A percentile compares a stretch with the other conserved stretches of the same genome.
Evolutionary conservation across 2,329 filamentous ascomycete species (phyloP).

Genomic region (Cercospora nicotianae): DNA sequence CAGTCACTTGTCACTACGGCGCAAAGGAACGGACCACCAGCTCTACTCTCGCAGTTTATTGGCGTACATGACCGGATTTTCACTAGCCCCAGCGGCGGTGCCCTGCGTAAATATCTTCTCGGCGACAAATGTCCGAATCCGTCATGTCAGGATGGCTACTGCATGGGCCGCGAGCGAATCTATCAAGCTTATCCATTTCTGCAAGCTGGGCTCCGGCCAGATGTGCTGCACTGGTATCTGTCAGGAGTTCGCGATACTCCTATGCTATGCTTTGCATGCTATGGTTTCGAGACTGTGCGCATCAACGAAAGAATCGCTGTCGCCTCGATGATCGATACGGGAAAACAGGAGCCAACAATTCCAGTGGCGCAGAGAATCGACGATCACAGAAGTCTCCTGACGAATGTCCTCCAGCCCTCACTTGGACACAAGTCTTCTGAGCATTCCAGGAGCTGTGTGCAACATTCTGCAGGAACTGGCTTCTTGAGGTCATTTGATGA

Average conservation of each 20-base stretch:
- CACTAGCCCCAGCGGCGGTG: background rate
- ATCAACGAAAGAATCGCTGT: background rate
- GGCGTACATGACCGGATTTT: background rate
- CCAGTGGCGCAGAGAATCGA: background rate
- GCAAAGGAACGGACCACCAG: background rate
- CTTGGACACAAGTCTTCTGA: background rate
- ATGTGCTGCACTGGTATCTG: background rate
- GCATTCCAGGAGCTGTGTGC: background rate
- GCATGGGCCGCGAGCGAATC: background rate
- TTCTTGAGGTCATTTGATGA: background rate
- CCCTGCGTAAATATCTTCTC: background rate
- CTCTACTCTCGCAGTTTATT: background rate
- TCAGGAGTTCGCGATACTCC: background rate
- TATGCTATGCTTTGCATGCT: constrained; percentile 4
- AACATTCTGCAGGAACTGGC: background rate
- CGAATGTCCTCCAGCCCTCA: background rate
- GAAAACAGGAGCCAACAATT: background rate
- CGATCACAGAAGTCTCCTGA: background rate
- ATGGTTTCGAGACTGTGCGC: background rate
- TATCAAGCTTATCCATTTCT: background rate
- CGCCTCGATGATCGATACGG: background rate
- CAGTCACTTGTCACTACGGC: background rate
- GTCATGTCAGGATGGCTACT: background rate
- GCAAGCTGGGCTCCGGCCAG: background rate
- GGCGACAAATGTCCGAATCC: constrained; percentile 1